phyloP scores from a whole-genome alignment of 768 basidiomycete genomes.

The Chalciporus chontae region DNA sequence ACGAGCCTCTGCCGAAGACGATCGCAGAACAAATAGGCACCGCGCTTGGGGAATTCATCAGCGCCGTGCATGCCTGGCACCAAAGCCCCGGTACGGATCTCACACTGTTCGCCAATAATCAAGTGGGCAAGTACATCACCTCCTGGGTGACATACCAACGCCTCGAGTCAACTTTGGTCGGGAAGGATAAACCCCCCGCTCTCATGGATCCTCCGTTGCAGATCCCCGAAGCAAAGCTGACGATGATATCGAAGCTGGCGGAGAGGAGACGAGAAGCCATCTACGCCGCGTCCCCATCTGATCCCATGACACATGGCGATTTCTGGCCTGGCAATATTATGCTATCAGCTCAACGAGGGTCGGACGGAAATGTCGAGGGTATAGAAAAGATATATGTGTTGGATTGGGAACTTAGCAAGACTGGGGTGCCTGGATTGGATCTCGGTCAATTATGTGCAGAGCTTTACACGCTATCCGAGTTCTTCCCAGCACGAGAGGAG shows the following conservation, averaged over 20 bases:
- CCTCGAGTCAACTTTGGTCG: conserved; percentile 38
- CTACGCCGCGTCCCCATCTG: conserved; percentile 21
- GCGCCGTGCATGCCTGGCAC: conserved; percentile 48
- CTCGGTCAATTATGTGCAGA: conserved; percentile 66
- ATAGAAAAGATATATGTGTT: conserved; percentile 46
- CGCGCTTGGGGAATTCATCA: conserved; percentile 55
- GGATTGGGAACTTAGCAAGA: conserved; percentile 65
- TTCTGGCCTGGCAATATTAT: conserved; percentile 73
- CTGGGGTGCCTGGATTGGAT: conserved; percentile 55
- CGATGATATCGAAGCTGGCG: conserved; percentile 31
- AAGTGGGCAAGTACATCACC: conserved; percentile 39
- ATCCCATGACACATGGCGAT: conserved; percentile 47
- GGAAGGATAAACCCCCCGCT: conserved; percentile 29
- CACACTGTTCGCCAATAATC: conserved; percentile 38
- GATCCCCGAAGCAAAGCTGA: conserved; percentile 36
- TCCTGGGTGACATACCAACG: conserved; percentile 43
- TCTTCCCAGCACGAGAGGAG: conserved; percentile 39
- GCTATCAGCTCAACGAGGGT: conserved; percentile 34
- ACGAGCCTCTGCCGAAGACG: conserved; percentile 27
- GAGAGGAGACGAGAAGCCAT: conserved; percentile 31
- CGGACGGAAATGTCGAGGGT: conserved; percentile 19
- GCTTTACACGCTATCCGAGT: conserved; percentile 46
- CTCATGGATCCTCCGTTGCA: conserved; percentile 42
- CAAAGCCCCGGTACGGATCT: conserved; percentile 27
- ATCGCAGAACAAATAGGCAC: conserved; percentile 45